These are phyloP conservation scores for Saccharum officinarum DNA, from an alignment of 176 grass and related monocot genomes.

Conservation along the genomic window DNA sequence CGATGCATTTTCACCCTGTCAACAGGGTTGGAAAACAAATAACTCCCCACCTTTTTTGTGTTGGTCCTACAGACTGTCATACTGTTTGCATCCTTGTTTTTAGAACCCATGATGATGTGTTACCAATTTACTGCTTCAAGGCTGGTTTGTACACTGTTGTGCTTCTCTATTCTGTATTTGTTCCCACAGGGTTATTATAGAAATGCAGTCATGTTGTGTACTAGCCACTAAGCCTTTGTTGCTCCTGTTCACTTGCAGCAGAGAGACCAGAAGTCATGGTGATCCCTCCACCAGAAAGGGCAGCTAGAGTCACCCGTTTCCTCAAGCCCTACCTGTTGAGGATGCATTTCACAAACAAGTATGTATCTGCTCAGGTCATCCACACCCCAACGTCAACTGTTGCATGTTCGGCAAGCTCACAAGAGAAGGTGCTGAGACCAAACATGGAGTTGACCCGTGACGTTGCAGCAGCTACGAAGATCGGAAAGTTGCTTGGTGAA, in stretches of 20 bases:
- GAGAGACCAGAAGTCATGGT: conserved; percentile 46
- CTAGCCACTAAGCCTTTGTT: neutral
- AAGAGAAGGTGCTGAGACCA: conserved; percentile 73
- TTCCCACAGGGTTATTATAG: too few species aligned
- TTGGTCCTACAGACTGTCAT: neutral
- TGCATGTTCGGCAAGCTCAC: conserved; percentile 66
- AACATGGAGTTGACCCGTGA: conserved; percentile 68
- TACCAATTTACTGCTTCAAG: neutral
- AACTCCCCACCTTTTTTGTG: neutral
- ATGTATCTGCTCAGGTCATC: conserved; percentile 65
- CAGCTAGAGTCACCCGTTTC: conserved; percentile 51
- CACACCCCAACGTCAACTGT: conserved; percentile 63
- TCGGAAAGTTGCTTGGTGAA: conserved; percentile 77
- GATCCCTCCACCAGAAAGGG: conserved; percentile 64
- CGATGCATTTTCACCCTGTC: neutral
- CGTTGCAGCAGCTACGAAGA: conserved; percentile 67
- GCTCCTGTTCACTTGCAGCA: neutral
- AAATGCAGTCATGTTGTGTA: too few species aligned
- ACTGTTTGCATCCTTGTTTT: neutral
- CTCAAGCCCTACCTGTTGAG: conserved; percentile 52
- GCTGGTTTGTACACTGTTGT: too few species aligned
- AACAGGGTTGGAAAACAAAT: too few species aligned
- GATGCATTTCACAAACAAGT: conserved; percentile 86
- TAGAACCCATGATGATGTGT: neutral
- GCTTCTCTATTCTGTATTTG: too few species aligned